These are phyloP conservation scores for Kitagawia praeruptora DNA, from an alignment of 129 eudicot species.

Conservation along the genomic window DNA sequence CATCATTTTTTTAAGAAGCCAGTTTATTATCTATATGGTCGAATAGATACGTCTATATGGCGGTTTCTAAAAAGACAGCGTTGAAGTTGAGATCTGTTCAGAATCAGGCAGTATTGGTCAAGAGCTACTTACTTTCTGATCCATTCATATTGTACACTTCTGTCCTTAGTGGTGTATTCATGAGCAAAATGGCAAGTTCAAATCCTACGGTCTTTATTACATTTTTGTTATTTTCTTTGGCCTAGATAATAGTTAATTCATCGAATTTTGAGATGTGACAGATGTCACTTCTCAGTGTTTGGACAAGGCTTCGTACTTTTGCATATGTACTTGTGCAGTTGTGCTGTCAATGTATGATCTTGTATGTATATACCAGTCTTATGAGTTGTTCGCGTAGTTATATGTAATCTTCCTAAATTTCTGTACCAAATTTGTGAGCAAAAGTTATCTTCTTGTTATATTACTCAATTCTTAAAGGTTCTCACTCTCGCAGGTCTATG, in stretches of 20 bases:
- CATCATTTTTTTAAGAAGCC: not conserved
- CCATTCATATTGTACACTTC: conserved; percentile 47
- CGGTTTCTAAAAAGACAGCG: conserved; percentile 16
- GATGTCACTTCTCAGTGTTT: not conserved
- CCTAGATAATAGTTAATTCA: not conserved
- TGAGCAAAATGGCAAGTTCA: conserved; percentile 47
- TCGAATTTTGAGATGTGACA: not conserved
- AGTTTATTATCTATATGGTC: not conserved
- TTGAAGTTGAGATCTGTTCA: conserved; percentile 32
- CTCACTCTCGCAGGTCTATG: conserved; percentile 30
- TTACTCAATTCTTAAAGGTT: not conserved
- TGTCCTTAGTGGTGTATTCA: conserved; percentile 33
- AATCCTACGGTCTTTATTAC: not conserved
- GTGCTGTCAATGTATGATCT: not conserved
- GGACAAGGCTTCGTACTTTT: not conserved
- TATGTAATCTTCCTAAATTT: not conserved
- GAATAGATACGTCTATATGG: conserved; percentile 12
- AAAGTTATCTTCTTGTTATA: not conserved
- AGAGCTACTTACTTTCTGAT: conserved; percentile 36
- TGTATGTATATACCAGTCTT: not conserved
- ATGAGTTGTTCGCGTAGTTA: not conserved
- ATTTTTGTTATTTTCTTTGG: not conserved
- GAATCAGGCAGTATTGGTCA: conserved; percentile 38
- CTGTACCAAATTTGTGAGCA: not conserved
- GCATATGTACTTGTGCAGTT: not conserved